phyloP scores from a whole-genome alignment of 1,284 basidiomycete genomes.

The Puccinia sorghi region DNA sequence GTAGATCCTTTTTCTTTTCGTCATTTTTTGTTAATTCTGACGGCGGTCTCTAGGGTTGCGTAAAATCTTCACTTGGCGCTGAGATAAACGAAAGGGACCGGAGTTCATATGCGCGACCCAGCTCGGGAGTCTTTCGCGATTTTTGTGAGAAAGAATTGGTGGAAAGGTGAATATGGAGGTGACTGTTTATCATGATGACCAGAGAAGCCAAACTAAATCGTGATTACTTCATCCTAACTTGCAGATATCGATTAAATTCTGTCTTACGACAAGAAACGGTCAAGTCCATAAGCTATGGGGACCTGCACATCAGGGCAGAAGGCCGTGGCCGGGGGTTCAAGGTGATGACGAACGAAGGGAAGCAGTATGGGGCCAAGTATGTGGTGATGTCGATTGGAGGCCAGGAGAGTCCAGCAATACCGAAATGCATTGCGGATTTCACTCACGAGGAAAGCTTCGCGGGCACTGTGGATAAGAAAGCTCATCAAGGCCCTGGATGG shows the following conservation, averaged over 20 bases:
- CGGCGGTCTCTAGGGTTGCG: background rate
- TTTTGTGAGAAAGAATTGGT: conserved; percentile 44
- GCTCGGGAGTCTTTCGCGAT: conserved; percentile 28
- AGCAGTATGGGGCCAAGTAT: conserved; percentile 42
- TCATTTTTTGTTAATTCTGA: too few species aligned
- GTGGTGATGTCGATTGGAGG: conserved; percentile 49
- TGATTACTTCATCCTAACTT: background rate
- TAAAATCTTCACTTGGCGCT: conserved; percentile 34
- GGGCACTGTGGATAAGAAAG: background rate
- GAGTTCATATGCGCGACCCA: conserved; percentile 44
- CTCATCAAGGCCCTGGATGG: conserved; percentile 46
- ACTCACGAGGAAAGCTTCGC: background rate
- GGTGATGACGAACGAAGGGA: conserved; percentile 31
- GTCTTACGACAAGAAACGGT: conserved; percentile 39
- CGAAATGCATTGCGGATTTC: conserved; percentile 17
- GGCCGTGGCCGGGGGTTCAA: conserved; percentile 29
- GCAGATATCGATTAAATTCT: conserved; percentile 27
- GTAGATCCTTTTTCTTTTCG: background rate
- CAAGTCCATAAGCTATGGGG: conserved; percentile 8
- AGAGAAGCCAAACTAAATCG: background rate
- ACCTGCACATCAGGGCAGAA: conserved; percentile 36
- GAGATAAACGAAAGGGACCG: conserved; percentile 45
- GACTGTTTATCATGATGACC: background rate
- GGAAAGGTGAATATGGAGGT: background rate
- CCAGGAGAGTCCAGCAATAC: conserved; percentile 42